Percentiles rank a stretch among this genome's conserved stretches.
Conservation (phyloP, 768 basidiomycete species). For the Cystofilobasidium ferigula region DNA sequence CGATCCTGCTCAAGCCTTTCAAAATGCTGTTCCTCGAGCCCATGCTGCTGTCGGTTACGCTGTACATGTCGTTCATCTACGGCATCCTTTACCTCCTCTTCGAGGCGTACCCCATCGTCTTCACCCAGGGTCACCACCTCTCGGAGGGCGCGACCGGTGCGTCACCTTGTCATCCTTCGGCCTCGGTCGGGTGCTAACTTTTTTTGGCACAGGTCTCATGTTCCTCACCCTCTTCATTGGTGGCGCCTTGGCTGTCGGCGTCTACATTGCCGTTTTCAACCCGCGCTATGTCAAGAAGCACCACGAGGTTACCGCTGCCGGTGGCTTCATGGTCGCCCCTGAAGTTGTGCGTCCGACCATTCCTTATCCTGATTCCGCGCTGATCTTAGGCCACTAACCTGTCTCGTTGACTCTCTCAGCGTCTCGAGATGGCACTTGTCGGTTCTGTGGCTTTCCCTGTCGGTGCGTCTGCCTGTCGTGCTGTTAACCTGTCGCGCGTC, state of each 20-base stretch:
- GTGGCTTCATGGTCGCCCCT: constrained; percentile 26
- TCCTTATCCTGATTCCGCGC: neutral
- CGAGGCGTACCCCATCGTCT: constrained; percentile 35
- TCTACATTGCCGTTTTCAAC: constrained; percentile 38
- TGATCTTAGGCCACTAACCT: neutral
- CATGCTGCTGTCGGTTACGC: constrained; percentile 34
- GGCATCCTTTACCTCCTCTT: constrained; percentile 34
- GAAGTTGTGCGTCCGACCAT: constrained; percentile 11
- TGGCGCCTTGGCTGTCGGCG: constrained; percentile 31
- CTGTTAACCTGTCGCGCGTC: too few relatives aligned
- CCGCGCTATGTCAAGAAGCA: constrained; percentile 35
- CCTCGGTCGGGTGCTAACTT: neutral
- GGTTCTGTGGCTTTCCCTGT: neutral
- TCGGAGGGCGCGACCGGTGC: constrained; percentile 34
- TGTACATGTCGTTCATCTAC: constrained; percentile 39
- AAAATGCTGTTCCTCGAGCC: constrained; percentile 36
- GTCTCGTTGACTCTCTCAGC: neutral
- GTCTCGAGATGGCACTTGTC: constrained; percentile 17
- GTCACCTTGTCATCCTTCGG: neutral
- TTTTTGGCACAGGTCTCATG: constrained; percentile 29
- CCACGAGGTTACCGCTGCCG: constrained; percentile 32
- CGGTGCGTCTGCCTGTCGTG: neutral
- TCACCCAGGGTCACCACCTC: constrained; percentile 36
- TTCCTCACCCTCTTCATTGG: constrained; percentile 37
- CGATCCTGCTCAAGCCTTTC: constrained; percentile 38